A percentile compares a stretch with the other conserved stretches of the same genome.
phyloP scores from a whole-genome alignment of 495 filamentous ascomycete genomes.

The Penicillium ucsense region DNA sequence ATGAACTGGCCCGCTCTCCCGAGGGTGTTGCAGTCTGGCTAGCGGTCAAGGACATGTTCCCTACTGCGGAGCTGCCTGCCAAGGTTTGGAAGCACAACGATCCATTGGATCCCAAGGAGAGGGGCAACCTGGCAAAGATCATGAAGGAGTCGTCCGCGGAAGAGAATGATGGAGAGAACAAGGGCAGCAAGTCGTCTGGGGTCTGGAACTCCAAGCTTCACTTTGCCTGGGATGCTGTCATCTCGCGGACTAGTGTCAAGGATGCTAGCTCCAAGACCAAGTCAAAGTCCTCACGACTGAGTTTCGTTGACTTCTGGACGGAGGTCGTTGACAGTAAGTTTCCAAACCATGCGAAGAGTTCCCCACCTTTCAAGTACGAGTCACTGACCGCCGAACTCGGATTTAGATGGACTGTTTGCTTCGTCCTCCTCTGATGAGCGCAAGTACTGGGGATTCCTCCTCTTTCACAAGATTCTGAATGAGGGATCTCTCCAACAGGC shows the following conservation, averaged over 20 bases:
- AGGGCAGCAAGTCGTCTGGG: conserved; percentile 48
- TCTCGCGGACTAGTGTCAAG: conserved; percentile 35
- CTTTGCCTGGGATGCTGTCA: conserved; percentile 79
- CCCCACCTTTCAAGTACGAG: background rate
- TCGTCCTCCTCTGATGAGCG: conserved; percentile 71
- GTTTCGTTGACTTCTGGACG: conserved; percentile 76
- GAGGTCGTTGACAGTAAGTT: conserved; percentile 74
- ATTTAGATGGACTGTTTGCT: conserved; percentile 63
- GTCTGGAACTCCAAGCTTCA: conserved; percentile 71
- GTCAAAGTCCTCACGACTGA: conserved; percentile 32
- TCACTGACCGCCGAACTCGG: conserved; percentile 13
- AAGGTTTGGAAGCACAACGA: conserved; percentile 63
- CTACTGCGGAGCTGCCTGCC: conserved; percentile 50
- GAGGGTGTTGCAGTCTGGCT: conserved; percentile 91
- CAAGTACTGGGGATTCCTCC: conserved; percentile 82
- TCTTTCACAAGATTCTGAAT: conserved; percentile 65
- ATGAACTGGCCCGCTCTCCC: conserved; percentile 61
- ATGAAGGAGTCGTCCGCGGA: conserved; percentile 64
- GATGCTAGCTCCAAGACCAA: conserved; percentile 21
- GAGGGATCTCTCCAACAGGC: conserved; percentile 37
- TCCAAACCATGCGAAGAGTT: background rate
- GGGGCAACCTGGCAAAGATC: conserved; percentile 55
- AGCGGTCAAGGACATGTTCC: conserved; percentile 50
- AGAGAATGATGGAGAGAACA: conserved; percentile 34
- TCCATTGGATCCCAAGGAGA: conserved; percentile 58